These are phyloP conservation scores for Thermoascus crustaceus DNA, from an alignment of 2,329 filamentous ascomycete species.

Conservation along the genomic window DNA sequence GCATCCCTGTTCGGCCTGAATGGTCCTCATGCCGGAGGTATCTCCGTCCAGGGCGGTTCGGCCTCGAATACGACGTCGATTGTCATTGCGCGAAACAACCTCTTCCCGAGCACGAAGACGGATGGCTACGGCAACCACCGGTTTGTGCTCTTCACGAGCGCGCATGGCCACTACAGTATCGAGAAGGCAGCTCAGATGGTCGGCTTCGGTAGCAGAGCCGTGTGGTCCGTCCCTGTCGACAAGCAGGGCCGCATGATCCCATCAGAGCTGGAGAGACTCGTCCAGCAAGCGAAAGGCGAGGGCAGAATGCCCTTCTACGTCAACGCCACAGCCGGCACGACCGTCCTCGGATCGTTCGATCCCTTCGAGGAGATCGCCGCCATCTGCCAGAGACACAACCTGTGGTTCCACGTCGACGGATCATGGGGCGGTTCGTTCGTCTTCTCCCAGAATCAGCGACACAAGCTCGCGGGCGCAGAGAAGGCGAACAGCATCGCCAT, in stretches of 20 bases:
- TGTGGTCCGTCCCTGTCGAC: conserved; percentile 70
- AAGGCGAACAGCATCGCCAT: conserved; percentile 75
- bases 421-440: conserved; percentile 82
- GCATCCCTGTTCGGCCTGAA: conserved; percentile 69
- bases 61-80: conserved; percentile 80
- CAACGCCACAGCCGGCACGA: conserved; percentile 91
- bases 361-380: conserved; percentile 61
- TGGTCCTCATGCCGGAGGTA: conserved; percentile 60
- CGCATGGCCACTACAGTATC: conserved; percentile 87
- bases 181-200: conserved; percentile 91
- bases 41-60: conserved; percentile 71
- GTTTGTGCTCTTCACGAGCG: conserved; percentile 81
- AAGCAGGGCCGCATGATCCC: conserved; percentile 62
- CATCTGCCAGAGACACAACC: conserved; percentile 60
- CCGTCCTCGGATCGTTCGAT: conserved; percentile 83
- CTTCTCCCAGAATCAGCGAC: conserved; percentile 59
- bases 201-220: conserved; percentile 68
- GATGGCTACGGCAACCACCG: conserved; percentile 56
- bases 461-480: conserved; percentile 61
- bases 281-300: conserved; percentile 53
- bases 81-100: conserved; percentile 75
- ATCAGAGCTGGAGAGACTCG: conserved; percentile 52
- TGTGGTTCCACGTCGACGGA: conserved; percentile 92
- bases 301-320: conserved; percentile 86
- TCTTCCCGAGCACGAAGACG: conserved; percentile 71